Evolutionary conservation across 768 basidiomycete genomes (phyloP).

Genomic region (Agrocybe praecox): DNA sequence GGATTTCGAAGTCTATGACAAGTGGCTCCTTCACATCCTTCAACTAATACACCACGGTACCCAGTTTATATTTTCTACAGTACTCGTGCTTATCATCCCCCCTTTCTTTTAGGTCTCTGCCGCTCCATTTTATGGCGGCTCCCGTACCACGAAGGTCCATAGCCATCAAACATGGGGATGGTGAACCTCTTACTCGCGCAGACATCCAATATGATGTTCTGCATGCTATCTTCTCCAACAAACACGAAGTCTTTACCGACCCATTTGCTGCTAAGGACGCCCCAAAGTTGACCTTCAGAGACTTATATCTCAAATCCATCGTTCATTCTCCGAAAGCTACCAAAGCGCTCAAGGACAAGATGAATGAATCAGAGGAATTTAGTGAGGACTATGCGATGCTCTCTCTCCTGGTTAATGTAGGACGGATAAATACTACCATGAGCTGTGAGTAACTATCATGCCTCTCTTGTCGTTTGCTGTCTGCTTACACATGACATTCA

Average conservation of each 20-base stretch:
- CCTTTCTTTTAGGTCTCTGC: background rate
- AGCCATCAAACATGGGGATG: constrained; percentile 59
- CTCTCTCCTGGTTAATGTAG: constrained; percentile 75
- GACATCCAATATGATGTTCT: constrained; percentile 86
- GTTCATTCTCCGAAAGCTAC: constrained; percentile 67
- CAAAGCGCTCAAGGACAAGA: constrained; percentile 71
- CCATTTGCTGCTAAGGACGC: constrained; percentile 31
- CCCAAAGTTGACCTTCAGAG: constrained; percentile 56
- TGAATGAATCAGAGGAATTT: constrained; percentile 59
- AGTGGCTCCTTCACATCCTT: background rate
- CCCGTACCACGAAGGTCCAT: constrained; percentile 42
- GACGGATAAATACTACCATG: constrained; percentile 80
- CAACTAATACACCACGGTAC: background rate
- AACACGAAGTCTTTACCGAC: constrained; percentile 54
- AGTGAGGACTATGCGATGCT: constrained; percentile 76
- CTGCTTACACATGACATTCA: constrained; percentile 1
- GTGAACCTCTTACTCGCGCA: constrained; percentile 63
- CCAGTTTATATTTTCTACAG: background rate
- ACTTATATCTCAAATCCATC: constrained; percentile 56
- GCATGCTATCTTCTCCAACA: constrained; percentile 72
- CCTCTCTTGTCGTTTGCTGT: constrained; percentile 6
- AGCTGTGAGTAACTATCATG: constrained; percentile 57
- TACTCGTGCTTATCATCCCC: background rate
- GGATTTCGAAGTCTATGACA: constrained; percentile 7
- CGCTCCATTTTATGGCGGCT: constrained; percentile 21